Evolutionary conservation across 805 yeast species (phyloP).

Genomic region (Nakazawaea ernobii): DNA sequence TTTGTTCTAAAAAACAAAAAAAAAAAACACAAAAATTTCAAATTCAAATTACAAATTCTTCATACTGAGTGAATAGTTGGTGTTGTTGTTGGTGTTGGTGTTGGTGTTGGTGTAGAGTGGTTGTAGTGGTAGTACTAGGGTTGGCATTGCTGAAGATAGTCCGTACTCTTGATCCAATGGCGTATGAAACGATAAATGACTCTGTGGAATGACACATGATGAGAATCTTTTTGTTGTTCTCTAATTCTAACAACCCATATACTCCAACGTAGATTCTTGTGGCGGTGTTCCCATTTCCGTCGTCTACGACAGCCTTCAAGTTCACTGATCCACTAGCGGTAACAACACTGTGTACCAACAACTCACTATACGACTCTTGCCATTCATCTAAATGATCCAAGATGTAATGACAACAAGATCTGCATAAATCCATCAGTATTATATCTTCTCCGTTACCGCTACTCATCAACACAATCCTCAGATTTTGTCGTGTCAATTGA

Average conservation of each 20-base stretch:
- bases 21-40: too few relatives aligned
- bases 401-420: slow-evolving; percentile 19
- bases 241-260: slow-evolving; percentile 14
- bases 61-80: neutral
- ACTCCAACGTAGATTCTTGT: slow-evolving; percentile 20
- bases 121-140: neutral
- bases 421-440: slow-evolving; percentile 35
- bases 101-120: neutral
- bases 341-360: slow-evolving; percentile 15
- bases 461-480: slow-evolving; percentile 30
- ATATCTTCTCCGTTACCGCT: slow-evolving; percentile 58
- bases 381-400: slow-evolving; percentile 10
- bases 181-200: slow-evolving; percentile 17
- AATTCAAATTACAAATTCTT: neutral
- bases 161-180: neutral
- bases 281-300: neutral
- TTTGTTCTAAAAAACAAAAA: neutral
- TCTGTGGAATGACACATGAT: slow-evolving; percentile 23
- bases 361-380: slow-evolving; percentile 14
- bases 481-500: slow-evolving; percentile 13
- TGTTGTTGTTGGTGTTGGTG: neutral
- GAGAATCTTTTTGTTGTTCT: slow-evolving; percentile 1
- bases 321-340: slow-evolving; percentile 10
- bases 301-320: slow-evolving; percentile 17
- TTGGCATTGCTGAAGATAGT: slow-evolving; percentile 4